Base-by-base conservation (phyloP, 225 moss, liverwort and hornwort species). In the Lunularia cruciata region DNA sequence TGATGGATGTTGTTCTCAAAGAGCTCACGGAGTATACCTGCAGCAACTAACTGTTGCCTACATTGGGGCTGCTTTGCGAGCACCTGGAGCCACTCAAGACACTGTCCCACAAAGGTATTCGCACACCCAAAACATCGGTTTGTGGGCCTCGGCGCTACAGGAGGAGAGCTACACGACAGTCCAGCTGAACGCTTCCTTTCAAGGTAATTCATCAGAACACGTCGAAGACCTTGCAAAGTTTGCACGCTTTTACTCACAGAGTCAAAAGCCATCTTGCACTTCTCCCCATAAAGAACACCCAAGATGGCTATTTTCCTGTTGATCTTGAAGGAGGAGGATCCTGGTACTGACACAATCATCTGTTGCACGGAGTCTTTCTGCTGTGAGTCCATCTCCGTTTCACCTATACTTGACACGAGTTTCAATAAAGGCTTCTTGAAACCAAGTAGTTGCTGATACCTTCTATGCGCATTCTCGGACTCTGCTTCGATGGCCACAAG, bases 1-100 rank as follows among this genome's bases (percentile, higher is more conserved):
- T 99, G 98, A 78, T 99, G 98, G 54, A 99, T 99, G 72, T 99
- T 99, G 60, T 99, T 99, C 72, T 99, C 98, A 62, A 99, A 99
- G 49, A 99, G 86, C 72, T 99, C 98, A 68, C 90, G 86, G 19
- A 99, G 79, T 67, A 99, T 89, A 54, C 98, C 98, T 73, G 89
- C 89, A 31, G 72, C 74, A 30, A 99, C 91, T 56, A 99, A 65
- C 78, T 93, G 91, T 78, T 93, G 86, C 63, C 93, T 83, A 55
- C 89, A 93, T 36, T 70, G 75, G 16, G 79, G 74, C 77, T 89
- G 93, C 81, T 91, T 99, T 43, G 89, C 86, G 37, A 99, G 85
- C 48, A 93, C 92, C 79, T 99, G 93, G 46, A 99, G 80, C 93
- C 98, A 99, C 79, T 99, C 98, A 47, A 99, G 82, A 78, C 98